Evolutionary conservation across 2,329 filamentous ascomycete genomes (phyloP), one percentile per base, ranked within the genome.

Genomic region (Sarocladiaceae sp.): DNA sequence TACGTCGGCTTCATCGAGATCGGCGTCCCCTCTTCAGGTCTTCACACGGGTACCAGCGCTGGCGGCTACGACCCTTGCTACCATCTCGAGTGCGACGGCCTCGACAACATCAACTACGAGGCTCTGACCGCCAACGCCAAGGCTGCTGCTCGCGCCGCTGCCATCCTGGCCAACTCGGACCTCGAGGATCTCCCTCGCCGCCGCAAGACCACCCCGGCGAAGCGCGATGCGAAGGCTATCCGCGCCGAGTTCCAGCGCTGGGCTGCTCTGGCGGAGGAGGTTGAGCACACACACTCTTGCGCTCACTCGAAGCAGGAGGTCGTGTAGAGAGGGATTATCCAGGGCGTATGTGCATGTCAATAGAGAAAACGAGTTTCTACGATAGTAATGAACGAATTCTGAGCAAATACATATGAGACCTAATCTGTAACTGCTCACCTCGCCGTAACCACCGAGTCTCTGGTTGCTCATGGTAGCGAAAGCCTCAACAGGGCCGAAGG

Each of bases 91-190:
- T 67, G 66, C 50, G 69, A 72, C 41, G 59, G 52, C 29, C 55
- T 66, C 19, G 45, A 56, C 31, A 68, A 70, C 54, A 62, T 70
- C 46, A 60, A 69, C 55, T 61, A 62, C 58, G 59, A 62, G 2
- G 66, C 65, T 3, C n/a, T 66, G 15, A 63, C 58, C 0, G 50
- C 60, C 42, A 69, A 64, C 49, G 49, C 64, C 39, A 65, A 63
- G 55, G 59, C 65, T 3, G 78, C 79, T 89, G 78, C 73, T 2
- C 62, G 69, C 47, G 68, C 67, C 2, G 68, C 73, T 21, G 76
- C 74, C 12, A 21, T 48, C 27, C 50, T 61, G 13, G 55, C 56
- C 31, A 46, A 50, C 34, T 51, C 50, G 23, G 34, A 39, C 34
- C 48, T 58, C 26, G 49, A 52, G 3, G 55, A 46, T 20, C 47